phyloP scores from a whole-genome alignment of 2,329 filamentous ascomycete species.

The Cladosporium sphaerospermum region DNA sequence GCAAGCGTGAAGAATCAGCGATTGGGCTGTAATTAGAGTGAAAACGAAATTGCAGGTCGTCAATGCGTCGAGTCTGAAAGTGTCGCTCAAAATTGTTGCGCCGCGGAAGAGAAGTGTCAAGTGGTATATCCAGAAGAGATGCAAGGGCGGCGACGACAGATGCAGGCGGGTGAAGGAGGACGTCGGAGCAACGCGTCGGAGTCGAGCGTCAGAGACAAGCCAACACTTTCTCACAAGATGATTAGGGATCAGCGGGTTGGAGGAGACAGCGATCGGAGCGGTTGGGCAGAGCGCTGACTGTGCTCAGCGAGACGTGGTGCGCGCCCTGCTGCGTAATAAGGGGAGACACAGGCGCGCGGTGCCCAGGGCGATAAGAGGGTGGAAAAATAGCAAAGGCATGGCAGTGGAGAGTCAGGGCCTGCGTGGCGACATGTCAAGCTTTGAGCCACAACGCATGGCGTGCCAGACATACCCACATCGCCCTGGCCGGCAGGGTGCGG shows the following conservation, averaged over 20 bases:
- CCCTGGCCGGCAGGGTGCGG: neutral
- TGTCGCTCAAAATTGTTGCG: neutral
- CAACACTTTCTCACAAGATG: neutral
- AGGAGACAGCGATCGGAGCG: neutral
- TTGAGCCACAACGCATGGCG: constrained; percentile 5
- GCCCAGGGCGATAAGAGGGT: neutral
- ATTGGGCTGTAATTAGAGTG: too few species aligned
- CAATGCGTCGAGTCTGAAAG: neutral
- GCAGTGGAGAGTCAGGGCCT: constrained; percentile 1
- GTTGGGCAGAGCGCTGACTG: constrained; percentile 1
- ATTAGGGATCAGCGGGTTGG: neutral
- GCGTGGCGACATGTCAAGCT: constrained; percentile 7
- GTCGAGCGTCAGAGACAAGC: neutral
- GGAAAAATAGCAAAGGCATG: neutral
- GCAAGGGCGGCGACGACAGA: neutral
- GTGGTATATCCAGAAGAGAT: neutral
- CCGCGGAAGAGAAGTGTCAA: neutral
- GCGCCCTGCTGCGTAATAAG: neutral
- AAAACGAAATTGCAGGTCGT: neutral
- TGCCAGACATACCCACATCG: constrained; percentile 6
- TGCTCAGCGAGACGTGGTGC: neutral
- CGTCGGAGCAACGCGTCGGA: constrained; percentile 1
- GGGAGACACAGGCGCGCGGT: neutral
- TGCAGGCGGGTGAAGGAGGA: neutral
- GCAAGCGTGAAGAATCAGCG: too few species aligned